Base-by-base conservation (phyloP, 208 protist species). In the Leishmania tarentolae region DNA sequence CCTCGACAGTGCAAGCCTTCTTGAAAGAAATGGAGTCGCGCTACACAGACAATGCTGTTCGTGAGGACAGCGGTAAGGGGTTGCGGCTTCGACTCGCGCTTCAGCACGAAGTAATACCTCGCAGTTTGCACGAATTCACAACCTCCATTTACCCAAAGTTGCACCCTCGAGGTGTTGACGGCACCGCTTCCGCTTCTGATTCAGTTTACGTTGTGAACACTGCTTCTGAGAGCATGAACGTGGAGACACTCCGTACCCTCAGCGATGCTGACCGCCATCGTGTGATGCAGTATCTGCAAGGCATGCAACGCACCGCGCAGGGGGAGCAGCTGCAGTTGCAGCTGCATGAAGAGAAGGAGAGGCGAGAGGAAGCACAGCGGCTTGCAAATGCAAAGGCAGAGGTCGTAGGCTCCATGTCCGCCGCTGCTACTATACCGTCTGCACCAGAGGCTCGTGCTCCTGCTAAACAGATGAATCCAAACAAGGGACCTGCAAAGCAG, bases 11-110 rank as follows among this genome's bases (percentile, higher is more conserved):
- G 75, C 70, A 82, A 3, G 50, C 68, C 2, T 93, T 90, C 80
- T 78, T 93, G 21, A 21, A 52, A 15, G 17, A 70, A 6, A 66
- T 85, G 73, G 78, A 85, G 72, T 61, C 50, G 42, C 82, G 76
- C 17, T 72, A 59, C 65, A 9, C 35, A 28, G 40, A 44, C 46
- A 47, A 74, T 3, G 21, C 50, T 2, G 5, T 7, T 8, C 47
- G 11, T 3, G 37, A 76, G 5, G 21, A 53, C 17, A 17, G 63
- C 47, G 59, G 46, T 8, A 53, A 57, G n/a, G 56, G 47, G 3
- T 44, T 57, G 24, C 80, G 69, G 4, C 31, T 81, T 37, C 57
- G 65, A 21, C 24, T 50, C 17, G 84, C 80, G 35, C 61, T 81
- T 44, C 52, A 35, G 19, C 80, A 63, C 28, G 80, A 50, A 13